Evolutionary conservation across 108 stramenopile species (phyloP).

Genomic region (Skeletonema potamos): DNA sequence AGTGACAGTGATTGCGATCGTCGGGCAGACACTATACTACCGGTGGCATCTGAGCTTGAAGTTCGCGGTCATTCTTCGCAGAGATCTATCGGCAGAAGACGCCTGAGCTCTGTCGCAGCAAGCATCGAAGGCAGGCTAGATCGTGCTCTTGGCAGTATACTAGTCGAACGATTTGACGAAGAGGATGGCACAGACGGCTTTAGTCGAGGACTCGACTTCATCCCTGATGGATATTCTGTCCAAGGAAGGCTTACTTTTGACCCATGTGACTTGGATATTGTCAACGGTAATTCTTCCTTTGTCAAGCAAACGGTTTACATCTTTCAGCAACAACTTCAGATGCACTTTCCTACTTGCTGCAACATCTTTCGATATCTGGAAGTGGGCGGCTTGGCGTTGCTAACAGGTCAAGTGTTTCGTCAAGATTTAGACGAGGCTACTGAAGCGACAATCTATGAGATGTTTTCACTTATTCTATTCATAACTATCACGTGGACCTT

Average conservation of each 20-base stretch:
- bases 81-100: not conserved
- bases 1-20: not conserved
- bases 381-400: slow-evolving; percentile 16
- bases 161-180: not conserved
- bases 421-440: not conserved
- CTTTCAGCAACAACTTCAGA: not conserved
- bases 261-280: not conserved
- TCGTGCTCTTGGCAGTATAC: not conserved
- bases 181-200: not conserved
- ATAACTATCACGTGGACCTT: not conserved
- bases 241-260: not conserved
- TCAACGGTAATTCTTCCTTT: slow-evolving; percentile 2
- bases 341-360: not conserved
- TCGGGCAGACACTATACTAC: no score
- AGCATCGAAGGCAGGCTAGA: not conserved
- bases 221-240: slow-evolving; percentile 10
- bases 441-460: not conserved
- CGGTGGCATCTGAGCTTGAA: no score
- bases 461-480: slow-evolving; percentile 1
- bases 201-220: slow-evolving; percentile 1
- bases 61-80: not conserved
- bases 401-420: slow-evolving; percentile 15
- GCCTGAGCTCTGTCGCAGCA: not conserved
- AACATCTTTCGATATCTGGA: slow-evolving; percentile 15
- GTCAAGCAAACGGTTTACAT: not conserved